These are phyloP conservation scores for Withania somnifera DNA, from an alignment of 305 asterid genomes.

Conservation along the genomic window DNA sequence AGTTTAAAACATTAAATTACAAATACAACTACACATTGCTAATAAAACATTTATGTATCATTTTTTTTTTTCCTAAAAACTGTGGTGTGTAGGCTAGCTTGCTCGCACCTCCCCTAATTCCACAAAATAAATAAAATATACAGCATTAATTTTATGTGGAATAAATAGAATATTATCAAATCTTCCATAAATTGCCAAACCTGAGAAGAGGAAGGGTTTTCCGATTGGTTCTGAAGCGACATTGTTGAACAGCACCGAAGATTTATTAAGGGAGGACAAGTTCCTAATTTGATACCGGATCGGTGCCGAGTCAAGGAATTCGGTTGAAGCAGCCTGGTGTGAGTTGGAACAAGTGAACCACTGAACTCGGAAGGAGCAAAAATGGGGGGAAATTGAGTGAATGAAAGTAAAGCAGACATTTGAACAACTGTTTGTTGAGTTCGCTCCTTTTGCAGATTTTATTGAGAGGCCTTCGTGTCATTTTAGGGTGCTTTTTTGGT, in stretches of 20 bases:
- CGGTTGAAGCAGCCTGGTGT: neutral
- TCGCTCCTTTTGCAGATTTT: too few relatives aligned
- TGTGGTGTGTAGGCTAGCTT: too few relatives aligned
- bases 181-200: conserved; percentile 1
- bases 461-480: too few relatives aligned
- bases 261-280: conserved; percentile 4
- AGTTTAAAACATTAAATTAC: too few relatives aligned
- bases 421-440: conserved; percentile 13
- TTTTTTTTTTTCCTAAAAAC: too few relatives aligned
- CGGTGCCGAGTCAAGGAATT: conserved; percentile 16
- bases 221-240: conserved; percentile 35
- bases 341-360: conserved; percentile 1
- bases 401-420: conserved; percentile 13
- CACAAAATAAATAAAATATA: too few relatives aligned
- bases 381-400: neutral
- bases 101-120: too few relatives aligned
- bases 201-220: conserved; percentile 29
- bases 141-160: neutral
- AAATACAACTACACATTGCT: neutral
- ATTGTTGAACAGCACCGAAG: conserved; percentile 30
- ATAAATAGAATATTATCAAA: too few relatives aligned
- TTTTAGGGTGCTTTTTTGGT: too few relatives aligned
- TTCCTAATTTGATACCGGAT: conserved; percentile 12
- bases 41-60: neutral
- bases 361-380: conserved; percentile 3